Evolutionary conservation across 495 filamentous ascomycete genomes (phyloP).

Genomic region (Daldinia concentrica): DNA sequence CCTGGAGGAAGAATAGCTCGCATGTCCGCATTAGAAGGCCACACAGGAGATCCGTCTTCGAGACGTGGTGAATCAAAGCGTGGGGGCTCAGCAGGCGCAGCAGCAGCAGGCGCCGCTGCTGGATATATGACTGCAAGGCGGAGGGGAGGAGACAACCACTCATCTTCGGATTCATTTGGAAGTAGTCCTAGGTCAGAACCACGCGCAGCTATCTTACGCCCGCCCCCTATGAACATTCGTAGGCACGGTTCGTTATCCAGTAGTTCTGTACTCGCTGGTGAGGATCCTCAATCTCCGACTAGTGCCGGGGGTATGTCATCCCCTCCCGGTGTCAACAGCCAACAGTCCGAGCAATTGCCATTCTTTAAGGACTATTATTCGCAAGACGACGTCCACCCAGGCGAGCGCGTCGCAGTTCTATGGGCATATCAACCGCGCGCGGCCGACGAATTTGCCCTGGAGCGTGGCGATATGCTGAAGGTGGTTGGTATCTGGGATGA

Average conservation of each 20-base stretch:
- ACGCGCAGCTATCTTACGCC: slow-evolving; percentile 64
- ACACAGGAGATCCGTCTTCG: slow-evolving; percentile 67
- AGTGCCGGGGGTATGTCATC: slow-evolving; percentile 82
- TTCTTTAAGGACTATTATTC: slow-evolving; percentile 99
- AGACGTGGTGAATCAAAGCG: slow-evolving; percentile 53
- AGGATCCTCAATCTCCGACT: slow-evolving; percentile 78
- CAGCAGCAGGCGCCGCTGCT: slow-evolving; percentile 48
- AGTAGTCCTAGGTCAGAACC: slow-evolving; percentile 81
- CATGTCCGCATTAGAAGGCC: slow-evolving; percentile 91
- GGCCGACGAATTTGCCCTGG: slow-evolving; percentile 90
- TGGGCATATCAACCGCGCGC: slow-evolving; percentile 98
- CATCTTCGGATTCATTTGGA: slow-evolving; percentile 81
- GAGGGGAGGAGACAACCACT: slow-evolving; percentile 72
- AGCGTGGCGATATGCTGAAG: slow-evolving; percentile 98
- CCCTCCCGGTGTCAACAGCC: slow-evolving; percentile 81
- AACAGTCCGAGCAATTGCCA: slow-evolving; percentile 92
- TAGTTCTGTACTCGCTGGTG: slow-evolving; percentile 74
- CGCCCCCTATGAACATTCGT: slow-evolving; percentile 64
- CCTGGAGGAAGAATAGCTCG: slow-evolving; percentile 91
- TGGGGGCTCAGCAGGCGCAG: slow-evolving; percentile 45
- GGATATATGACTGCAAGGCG: slow-evolving; percentile 52
- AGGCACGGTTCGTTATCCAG: slow-evolving; percentile 92
- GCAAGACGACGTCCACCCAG: slow-evolving; percentile 91
- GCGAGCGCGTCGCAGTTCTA: slow-evolving; percentile 87
- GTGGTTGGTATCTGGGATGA: slow-evolving; percentile 99